A percentile compares a stretch with the other conserved stretches of the same genome.
Conservation (phyloP, 2,329 filamentous ascomycete genomes). For the Xylaria polymorpha region DNA sequence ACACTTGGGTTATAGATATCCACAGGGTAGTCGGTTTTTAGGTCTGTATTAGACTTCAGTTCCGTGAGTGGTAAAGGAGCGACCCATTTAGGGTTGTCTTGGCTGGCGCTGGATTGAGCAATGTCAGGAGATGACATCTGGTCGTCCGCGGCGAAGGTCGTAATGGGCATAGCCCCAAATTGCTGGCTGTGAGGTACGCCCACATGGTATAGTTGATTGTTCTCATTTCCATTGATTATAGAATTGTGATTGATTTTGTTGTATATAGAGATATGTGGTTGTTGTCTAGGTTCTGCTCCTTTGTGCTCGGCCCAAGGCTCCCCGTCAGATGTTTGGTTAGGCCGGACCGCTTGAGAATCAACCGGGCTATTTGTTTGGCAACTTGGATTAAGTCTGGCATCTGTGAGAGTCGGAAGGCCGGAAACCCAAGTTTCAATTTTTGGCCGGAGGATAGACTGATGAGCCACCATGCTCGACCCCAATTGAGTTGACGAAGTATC, state of each 20-base stretch:
- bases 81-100: not conserved
- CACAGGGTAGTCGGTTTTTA: not conserved
- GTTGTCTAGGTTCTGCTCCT: not conserved
- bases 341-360: not conserved
- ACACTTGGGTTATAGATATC: not conserved
- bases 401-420: constrained; percentile 5
- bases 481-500: not conserved
- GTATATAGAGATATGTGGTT: not conserved
- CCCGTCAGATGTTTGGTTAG: not conserved
- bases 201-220: not conserved
- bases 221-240: not conserved
- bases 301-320: not conserved
- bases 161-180: not conserved
- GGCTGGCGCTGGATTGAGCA: not conserved
- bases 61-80: not conserved
- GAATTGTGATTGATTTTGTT: not conserved
- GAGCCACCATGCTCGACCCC: not conserved
- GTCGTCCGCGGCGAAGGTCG: too few species aligned
- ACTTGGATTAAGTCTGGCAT: too few species aligned
- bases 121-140: not conserved
- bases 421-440: constrained; percentile 33
- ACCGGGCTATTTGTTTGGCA: not conserved
- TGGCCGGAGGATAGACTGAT: constrained; percentile 3
- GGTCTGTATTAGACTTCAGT: not conserved
- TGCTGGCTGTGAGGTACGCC: not conserved